Base-by-base conservation (phyloP, 768 basidiomycete species). In the Psilocybe sp. region DNA sequence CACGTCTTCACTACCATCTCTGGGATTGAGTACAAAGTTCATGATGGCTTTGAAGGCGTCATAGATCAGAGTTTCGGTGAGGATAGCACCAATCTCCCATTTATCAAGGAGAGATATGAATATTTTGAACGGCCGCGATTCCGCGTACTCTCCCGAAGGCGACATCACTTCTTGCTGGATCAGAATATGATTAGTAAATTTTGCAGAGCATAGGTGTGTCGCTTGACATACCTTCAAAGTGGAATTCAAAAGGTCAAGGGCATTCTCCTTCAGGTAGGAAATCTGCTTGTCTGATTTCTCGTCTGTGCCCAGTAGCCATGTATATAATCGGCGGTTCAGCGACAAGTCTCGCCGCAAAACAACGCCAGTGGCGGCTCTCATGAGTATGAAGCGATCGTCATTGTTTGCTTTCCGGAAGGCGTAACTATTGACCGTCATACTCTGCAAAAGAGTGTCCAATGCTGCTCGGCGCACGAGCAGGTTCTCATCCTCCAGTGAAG, bases 61-160 rank as follows among this genome's bases (percentile, higher is more conserved):
- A 57, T 89, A 82, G 10, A 90, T 81, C 45, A 98, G 69, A 5
- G 73, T 75, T 36, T 92, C 87, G 0, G 93, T 93, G 20, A 99
- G 66, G 0, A 79, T 75, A 7, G 79, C 81, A 4, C 96, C 96
- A 40, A 98, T 87, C 65, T 98, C 97, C 90, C 92, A 98, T 66
- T 97, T 97, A 67, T 99, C 97, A 56, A 98, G 72, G 14, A 98
- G 67, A 1, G 93, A 95, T 18, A 98, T 86, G 65, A 97, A 95
- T 32, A 98, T 89, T 68, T 95, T 96, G 79, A 94, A 98, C 0
- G 97, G 92, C 19, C 91, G 74, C 3, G 89, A 87, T 53, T 86
- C 84, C 1, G 87, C 74, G 56, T 92, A 92, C 50, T 85, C 83
- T 44, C 79, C 76, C 2, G 83, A 84, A 2, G 85, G 85, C 10